These are phyloP conservation scores for Ochetophila trinervis DNA, from an alignment of 306 rosid species.

Conservation along the genomic window DNA sequence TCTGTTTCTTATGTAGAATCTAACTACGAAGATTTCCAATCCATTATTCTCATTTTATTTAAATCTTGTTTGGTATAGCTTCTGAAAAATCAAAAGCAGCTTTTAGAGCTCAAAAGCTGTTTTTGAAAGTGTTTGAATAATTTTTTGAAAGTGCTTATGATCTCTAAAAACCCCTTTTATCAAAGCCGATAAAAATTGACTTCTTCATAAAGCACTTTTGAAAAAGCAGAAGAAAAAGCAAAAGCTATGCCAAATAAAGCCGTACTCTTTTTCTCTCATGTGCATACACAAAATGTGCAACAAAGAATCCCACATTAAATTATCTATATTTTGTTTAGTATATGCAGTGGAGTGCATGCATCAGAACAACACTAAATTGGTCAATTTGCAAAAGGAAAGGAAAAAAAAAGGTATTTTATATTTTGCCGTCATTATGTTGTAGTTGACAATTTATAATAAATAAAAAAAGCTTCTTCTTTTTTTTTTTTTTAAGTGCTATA, in stretches of 20 bases:
- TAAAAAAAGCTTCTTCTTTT: background rate
- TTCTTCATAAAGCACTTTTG: too few relatives aligned
- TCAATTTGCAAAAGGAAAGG: background rate
- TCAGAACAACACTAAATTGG: slow-evolving; percentile 12
- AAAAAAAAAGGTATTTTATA: background rate
- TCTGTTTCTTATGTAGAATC: too few relatives aligned
- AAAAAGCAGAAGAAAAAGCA: too few relatives aligned
- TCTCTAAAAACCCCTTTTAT: too few relatives aligned
- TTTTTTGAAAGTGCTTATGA: background rate
- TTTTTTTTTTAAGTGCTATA: too few relatives aligned
- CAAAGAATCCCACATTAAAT: background rate
- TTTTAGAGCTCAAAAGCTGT: too few relatives aligned
- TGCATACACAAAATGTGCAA: background rate
- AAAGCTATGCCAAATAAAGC: too few relatives aligned
- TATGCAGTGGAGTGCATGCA: slow-evolving; percentile 33
- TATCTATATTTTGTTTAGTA: slow-evolving; percentile 1
- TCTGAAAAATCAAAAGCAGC: too few relatives aligned
- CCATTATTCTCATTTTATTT: too few relatives aligned
- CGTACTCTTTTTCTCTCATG: background rate
- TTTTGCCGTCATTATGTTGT: background rate
- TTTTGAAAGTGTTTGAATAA: background rate
- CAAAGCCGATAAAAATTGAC: too few relatives aligned
- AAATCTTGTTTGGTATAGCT: too few relatives aligned
- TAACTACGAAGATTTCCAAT: too few relatives aligned
- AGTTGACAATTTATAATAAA: background rate